A percentile compares a stretch with the other conserved stretches of the same genome.
Evolutionary conservation across 306 rosid genomes (phyloP).

Genomic region (Datisca glomerata): DNA sequence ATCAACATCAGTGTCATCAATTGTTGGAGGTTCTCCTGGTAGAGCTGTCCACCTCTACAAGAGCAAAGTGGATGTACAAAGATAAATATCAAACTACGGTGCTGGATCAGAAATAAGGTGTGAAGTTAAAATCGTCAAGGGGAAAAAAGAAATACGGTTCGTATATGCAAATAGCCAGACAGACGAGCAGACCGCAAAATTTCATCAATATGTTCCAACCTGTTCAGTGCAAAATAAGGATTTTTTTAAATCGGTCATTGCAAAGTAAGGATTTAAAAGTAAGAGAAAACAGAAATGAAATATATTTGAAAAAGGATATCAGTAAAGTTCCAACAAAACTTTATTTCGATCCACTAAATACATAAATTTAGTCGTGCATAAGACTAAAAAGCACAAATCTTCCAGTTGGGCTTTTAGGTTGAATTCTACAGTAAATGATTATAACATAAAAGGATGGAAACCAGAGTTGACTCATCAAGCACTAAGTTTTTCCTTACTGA

Average conservation of each 20-base stretch:
- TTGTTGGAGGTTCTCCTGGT: conserved; percentile 79
- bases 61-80: conserved; percentile 1
- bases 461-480: conserved; percentile 6
- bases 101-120: not conserved
- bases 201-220: conserved; percentile 80
- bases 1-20: conserved; percentile 66
- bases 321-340: too few species aligned
- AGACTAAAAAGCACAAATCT: too few species aligned
- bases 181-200: conserved; percentile 72
- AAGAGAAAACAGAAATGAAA: too few species aligned
- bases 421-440: too few species aligned
- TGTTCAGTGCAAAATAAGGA: too few species aligned
- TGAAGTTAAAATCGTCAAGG: conserved; percentile 12
- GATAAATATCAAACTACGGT: conserved; percentile 6
- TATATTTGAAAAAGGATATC: too few species aligned
- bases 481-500: conserved; percentile 39
- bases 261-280: too few species aligned
- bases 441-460: not conserved
- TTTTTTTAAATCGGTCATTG: too few species aligned
- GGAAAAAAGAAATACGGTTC: conserved; percentile 44
- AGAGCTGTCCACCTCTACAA: conserved; percentile 67
- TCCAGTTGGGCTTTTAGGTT: too few species aligned
- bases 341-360: too few species aligned
- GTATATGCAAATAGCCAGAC: conserved; percentile 63
- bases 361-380: too few species aligned